phyloP scores from a whole-genome alignment of 306 rosid genomes.

The Fragaria ananassa region DNA sequence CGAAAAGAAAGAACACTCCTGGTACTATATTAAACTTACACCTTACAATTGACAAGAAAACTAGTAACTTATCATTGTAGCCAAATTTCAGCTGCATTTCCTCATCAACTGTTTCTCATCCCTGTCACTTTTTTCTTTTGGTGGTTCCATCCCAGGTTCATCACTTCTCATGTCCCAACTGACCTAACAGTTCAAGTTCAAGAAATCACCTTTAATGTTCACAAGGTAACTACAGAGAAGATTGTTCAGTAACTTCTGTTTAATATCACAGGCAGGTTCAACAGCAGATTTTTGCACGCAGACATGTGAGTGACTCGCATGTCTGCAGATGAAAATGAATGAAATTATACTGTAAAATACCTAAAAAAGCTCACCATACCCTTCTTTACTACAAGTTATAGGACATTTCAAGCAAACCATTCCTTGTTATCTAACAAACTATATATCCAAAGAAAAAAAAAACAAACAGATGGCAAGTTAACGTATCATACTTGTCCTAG shows the following conservation, averaged over 20 bases:
- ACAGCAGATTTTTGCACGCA: background rate
- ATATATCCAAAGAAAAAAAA: background rate
- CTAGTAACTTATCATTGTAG: background rate
- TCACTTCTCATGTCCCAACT: slow-evolving; percentile 75
- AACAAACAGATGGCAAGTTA: background rate
- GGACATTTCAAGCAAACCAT: background rate
- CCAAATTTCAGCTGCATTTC: background rate
- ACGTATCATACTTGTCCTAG: background rate
- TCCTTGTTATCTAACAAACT: background rate
- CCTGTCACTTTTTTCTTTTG: slow-evolving; percentile 6
- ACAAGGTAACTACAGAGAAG: slow-evolving; percentile 62
- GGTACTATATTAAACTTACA: slow-evolving; percentile 39
- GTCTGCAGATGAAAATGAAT: background rate
- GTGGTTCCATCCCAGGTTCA: slow-evolving; percentile 60
- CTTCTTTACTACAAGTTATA: background rate
- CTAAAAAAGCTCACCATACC: background rate
- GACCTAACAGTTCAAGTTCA: slow-evolving; percentile 72
- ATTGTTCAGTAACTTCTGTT: background rate
- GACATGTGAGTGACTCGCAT: background rate
- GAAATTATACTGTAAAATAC: background rate
- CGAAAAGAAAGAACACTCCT: slow-evolving; percentile 46
- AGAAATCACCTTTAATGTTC: slow-evolving; percentile 65
- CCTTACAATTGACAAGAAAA: slow-evolving; percentile 8
- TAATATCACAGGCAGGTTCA: background rate
- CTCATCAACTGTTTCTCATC: background rate